phyloP scores from a whole-genome alignment of 2,329 filamentous ascomycete species.

The Sphaerulina musiva region DNA sequence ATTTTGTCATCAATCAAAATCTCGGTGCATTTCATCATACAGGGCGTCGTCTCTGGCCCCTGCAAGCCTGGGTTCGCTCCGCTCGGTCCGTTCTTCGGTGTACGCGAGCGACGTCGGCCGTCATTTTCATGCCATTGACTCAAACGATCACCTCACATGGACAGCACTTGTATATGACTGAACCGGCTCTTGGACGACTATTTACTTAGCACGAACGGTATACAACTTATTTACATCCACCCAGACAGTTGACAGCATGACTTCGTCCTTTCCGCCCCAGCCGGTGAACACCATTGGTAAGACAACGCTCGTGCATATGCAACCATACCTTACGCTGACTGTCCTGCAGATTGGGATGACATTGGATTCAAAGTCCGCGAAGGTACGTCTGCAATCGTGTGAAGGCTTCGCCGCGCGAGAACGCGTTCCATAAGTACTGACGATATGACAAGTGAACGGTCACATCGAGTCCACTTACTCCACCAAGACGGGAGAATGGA shows the following conservation, averaged over 20 bases:
- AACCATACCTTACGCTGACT: constrained; percentile 9
- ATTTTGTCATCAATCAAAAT: too few species aligned
- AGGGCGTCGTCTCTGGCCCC: too few species aligned
- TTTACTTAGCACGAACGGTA: neutral
- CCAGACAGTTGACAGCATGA: constrained; percentile 19
- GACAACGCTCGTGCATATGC: neutral
- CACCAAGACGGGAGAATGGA: constrained; percentile 67
- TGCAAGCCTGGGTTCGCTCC: too few species aligned
- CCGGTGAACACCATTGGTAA: constrained; percentile 68
- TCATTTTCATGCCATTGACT: neutral
- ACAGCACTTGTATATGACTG: neutral
- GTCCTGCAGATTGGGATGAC: constrained; percentile 71
- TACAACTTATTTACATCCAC: neutral
- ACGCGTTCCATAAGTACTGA: neutral
- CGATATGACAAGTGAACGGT: constrained; percentile 62
- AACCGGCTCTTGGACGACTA: neutral
- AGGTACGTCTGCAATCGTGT: constrained; percentile 48
- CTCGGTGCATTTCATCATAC: too few species aligned
- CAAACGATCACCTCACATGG: neutral
- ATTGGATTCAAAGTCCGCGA: constrained; percentile 90
- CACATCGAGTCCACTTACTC: constrained; percentile 87
- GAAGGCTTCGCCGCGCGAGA: neutral
- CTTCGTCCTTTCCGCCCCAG: constrained; percentile 61
- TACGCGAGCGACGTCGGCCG: neutral
- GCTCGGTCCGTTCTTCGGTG: neutral